phyloP scores from a whole-genome alignment of 768 basidiomycete genomes.

The Thelephora aurantiotincta region DNA sequence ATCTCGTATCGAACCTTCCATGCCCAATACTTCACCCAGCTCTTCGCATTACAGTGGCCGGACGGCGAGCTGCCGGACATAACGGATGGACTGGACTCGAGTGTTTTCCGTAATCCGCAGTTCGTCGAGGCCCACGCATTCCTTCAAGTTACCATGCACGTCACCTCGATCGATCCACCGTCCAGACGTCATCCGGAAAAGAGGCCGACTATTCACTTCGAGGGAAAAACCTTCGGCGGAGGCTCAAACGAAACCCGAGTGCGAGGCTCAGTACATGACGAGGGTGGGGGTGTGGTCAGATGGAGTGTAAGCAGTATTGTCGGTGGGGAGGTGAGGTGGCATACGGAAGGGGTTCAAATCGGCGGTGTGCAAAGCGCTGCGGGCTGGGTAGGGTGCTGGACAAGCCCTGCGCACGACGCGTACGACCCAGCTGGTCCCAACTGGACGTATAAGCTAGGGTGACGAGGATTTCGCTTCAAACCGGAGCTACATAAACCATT shows the following conservation, averaged over 20 bases:
- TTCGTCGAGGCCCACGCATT: background rate
- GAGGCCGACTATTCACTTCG: constrained; percentile 33
- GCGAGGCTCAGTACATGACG: constrained; percentile 31
- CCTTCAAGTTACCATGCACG: constrained; percentile 31
- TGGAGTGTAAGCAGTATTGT: constrained; percentile 35
- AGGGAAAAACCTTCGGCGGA: constrained; percentile 29
- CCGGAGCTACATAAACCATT: too few relatives aligned
- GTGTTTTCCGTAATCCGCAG: background rate
- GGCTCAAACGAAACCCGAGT: constrained; percentile 23
- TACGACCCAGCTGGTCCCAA: background rate
- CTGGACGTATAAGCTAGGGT: background rate
- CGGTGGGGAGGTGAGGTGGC: constrained; percentile 27
- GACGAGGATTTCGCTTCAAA: background rate
- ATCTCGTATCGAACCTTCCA: background rate
- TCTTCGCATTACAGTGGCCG: background rate
- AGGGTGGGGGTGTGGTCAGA: constrained; percentile 32
- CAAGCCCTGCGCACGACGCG: constrained; percentile 15
- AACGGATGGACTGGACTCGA: background rate
- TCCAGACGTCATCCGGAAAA: constrained; percentile 15
- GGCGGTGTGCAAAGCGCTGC: constrained; percentile 38
- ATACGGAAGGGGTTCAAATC: constrained; percentile 40
- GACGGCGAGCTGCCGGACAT: background rate
- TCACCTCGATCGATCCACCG: constrained; percentile 32
- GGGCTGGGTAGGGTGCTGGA: constrained; percentile 44
- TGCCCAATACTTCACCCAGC: background rate